These are phyloP conservation scores for Myxozyma geophila DNA, from an alignment of 805 yeast species.

Conservation along the genomic window DNA sequence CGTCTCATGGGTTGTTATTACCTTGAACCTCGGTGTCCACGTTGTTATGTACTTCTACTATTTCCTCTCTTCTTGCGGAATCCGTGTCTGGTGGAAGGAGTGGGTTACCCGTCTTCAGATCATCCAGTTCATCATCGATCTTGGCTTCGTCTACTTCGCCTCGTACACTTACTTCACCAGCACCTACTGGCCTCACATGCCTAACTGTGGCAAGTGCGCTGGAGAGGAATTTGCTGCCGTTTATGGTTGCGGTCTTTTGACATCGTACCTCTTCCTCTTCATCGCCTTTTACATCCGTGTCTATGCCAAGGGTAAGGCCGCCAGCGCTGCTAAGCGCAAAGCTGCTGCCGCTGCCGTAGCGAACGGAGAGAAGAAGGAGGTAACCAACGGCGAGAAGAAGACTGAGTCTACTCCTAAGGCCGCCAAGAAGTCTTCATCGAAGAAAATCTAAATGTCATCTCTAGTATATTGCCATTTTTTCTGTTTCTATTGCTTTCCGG, in stretches of 20 bases:
- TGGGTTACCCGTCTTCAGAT: constrained; percentile 98
- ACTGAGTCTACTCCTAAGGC: constrained; percentile 23
- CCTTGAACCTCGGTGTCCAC: constrained; percentile 87
- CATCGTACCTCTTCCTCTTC: constrained; percentile 86
- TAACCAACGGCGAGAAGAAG: constrained; percentile 13
- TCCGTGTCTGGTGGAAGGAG: constrained; percentile 98
- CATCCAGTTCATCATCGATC: constrained; percentile 87
- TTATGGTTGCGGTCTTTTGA: constrained; percentile 84
- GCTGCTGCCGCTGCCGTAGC: constrained; percentile 13
- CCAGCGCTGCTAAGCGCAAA: constrained; percentile 32
- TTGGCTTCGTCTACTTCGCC: constrained; percentile 89
- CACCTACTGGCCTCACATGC: constrained; percentile 67
- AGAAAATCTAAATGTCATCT: constrained; percentile 23
- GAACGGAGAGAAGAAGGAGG: constrained; percentile 5
- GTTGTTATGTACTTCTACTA: constrained; percentile 98
- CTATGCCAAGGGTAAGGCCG: constrained; percentile 56
- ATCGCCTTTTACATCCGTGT: constrained; percentile 90
- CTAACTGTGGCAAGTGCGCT: constrained; percentile 82
- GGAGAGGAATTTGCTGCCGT: constrained; percentile 94
- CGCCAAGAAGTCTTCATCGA: constrained; percentile 29
- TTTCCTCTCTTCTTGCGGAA: constrained; percentile 88
- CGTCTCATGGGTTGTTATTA: constrained; percentile 93
- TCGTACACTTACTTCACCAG: constrained; percentile 87
- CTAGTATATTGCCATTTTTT: not conserved
- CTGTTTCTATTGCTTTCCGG: not conserved